Evolutionary conservation across 139 green algal genomes (phyloP).

Genomic region (Mychonastes homosphaera): DNA sequence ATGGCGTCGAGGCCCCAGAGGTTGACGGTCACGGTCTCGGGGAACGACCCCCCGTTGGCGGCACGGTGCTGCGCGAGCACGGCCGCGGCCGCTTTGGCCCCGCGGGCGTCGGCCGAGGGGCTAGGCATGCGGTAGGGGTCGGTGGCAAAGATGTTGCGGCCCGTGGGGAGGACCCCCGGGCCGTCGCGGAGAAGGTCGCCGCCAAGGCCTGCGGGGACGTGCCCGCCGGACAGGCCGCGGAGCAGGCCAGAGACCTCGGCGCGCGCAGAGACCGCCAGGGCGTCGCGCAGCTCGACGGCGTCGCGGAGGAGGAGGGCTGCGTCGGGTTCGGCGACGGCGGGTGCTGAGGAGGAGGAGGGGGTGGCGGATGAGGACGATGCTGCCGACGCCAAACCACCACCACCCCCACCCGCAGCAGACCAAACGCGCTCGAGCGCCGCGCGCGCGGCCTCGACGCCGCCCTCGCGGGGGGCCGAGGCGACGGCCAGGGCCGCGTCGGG

Average conservation of each 20-base stretch:
- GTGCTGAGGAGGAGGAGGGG: not conserved
- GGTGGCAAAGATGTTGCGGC: slow-evolving; percentile 95
- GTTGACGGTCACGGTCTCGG: slow-evolving; percentile 91
- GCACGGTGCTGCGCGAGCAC: slow-evolving; percentile 47
- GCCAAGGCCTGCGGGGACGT: slow-evolving; percentile 74
- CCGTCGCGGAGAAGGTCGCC: slow-evolving; percentile 93
- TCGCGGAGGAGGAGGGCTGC: not conserved
- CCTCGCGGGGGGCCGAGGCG: slow-evolving; percentile 14
- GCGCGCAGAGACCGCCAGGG: no score
- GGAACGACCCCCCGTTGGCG: slow-evolving; percentile 52
- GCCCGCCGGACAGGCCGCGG: slow-evolving; percentile 73
- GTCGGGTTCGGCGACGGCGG: no score
- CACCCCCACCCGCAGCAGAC: not conserved
- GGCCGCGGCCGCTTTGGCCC: slow-evolving; percentile 36
- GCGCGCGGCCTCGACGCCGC: slow-evolving; percentile 24
- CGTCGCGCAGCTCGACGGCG: no score
- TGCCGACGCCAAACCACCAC: not conserved
- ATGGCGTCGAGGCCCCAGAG: slow-evolving; percentile 97
- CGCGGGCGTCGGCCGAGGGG: slow-evolving; percentile 62
- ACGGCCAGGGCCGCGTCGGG: slow-evolving; percentile 50
- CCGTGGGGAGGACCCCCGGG: slow-evolving; percentile 86
- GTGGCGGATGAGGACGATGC: not conserved
- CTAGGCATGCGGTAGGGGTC: slow-evolving; percentile 97
- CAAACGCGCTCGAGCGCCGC: slow-evolving; percentile 28
- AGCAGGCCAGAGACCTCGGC: slow-evolving; percentile 62